These are phyloP conservation scores for Vinca minor DNA, from an alignment of 257 asterid species.

Conservation along the genomic window DNA sequence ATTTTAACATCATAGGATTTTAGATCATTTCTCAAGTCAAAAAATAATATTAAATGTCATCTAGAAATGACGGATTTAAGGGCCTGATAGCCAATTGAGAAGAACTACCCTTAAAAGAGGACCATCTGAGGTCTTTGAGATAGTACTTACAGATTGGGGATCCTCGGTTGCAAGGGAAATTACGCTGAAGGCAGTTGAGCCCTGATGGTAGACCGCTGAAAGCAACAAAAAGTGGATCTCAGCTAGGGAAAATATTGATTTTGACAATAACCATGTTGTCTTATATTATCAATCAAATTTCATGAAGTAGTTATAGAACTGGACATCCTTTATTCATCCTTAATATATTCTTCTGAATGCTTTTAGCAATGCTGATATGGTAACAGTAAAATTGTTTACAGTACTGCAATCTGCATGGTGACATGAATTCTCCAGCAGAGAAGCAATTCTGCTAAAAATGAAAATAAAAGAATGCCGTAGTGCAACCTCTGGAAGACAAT, in stretches of 20 bases:
- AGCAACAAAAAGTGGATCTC: slow-evolving; percentile 6
- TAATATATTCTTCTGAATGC: background rate
- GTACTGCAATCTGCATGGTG: background rate
- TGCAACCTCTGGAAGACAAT: background rate
- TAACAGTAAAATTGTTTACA: background rate
- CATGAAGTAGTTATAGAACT: background rate
- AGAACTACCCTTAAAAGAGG: background rate
- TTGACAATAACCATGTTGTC: background rate
- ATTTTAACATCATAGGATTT: background rate
- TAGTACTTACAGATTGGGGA: slow-evolving; percentile 41
- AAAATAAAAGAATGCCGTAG: background rate
- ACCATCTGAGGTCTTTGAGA: background rate
- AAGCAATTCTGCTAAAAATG: no score
- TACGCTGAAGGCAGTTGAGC: slow-evolving; percentile 58
- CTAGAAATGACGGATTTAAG: background rate
- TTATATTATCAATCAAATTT: background rate
- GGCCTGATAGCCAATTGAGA: background rate
- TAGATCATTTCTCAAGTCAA: background rate
- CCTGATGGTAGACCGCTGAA: slow-evolving; percentile 47
- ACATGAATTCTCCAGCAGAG: no score
- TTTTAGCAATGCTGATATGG: background rate
- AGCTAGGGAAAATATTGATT: background rate
- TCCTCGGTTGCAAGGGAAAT: slow-evolving; percentile 60
- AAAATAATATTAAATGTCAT: background rate
- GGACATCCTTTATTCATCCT: background rate